A percentile compares a stretch with the other conserved stretches of the same genome.
These are phyloP conservation scores for Magnusiomyces magnusii DNA, from an alignment of 1,139 yeast genomes.

Conservation along the genomic window DNA sequence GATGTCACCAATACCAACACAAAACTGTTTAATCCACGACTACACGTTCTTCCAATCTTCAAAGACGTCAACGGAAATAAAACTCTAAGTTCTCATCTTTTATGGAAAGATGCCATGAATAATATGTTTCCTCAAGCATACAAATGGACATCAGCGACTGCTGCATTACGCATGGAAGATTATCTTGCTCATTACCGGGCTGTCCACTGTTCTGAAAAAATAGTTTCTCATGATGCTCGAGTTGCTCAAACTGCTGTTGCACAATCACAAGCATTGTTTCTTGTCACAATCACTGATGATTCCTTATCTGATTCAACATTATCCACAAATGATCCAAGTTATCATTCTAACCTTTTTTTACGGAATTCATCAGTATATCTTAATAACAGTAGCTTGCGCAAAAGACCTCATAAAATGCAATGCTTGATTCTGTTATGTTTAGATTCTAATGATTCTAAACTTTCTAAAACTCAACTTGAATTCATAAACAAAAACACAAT, in stretches of 20 bases:
- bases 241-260: not conserved
- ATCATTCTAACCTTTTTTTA: not conserved
- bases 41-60: not conserved
- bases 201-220: not conserved
- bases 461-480: not conserved
- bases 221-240: not conserved
- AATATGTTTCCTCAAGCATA: not conserved
- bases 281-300: not conserved
- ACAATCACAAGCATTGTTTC: conserved; percentile 1
- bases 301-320: not conserved
- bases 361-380: not conserved
- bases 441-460: not conserved
- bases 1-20: not conserved
- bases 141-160: not conserved
- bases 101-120: not conserved
- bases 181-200: not conserved
- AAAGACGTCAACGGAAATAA: not conserved
- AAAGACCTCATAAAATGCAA: not conserved
- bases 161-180: not conserved
- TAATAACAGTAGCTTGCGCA: not conserved
- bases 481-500: not conserved
- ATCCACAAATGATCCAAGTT: not conserved
- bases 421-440: not conserved
- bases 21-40: no score
- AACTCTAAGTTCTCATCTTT: not conserved